phyloP scores from a whole-genome alignment of 2,329 filamentous ascomycete genomes.

The Keithomyces neogunnii region DNA sequence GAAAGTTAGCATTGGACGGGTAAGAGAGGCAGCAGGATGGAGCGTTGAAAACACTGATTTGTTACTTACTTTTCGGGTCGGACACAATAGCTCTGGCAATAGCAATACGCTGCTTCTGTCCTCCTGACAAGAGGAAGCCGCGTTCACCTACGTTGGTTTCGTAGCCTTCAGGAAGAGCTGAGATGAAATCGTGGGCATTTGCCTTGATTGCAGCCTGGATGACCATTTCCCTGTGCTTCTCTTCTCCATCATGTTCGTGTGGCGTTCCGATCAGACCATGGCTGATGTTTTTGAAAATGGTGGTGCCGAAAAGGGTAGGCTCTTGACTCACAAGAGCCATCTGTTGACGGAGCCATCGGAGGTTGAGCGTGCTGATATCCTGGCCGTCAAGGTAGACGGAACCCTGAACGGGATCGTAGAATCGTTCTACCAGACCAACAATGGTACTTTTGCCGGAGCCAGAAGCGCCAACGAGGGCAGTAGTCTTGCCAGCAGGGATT shows the following conservation, averaged over 20 bases:
- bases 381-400: constrained; percentile 72
- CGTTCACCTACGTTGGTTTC: constrained; percentile 93
- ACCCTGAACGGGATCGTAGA: constrained; percentile 83
- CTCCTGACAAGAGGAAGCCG: constrained; percentile 85
- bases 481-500: constrained; percentile 84
- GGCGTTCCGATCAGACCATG: constrained; percentile 82
- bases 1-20: not conserved
- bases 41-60: too few species aligned
- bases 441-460: constrained; percentile 94
- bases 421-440: constrained; percentile 84
- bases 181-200: constrained; percentile 91
- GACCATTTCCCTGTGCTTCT: constrained; percentile 63
- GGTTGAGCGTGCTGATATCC: constrained; percentile 72
- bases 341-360: constrained; percentile 85
- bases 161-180: constrained; percentile 74
- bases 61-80: constrained; percentile 62
- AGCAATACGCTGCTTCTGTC: constrained; percentile 94
- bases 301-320: constrained; percentile 80
- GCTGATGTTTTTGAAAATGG: constrained; percentile 84
- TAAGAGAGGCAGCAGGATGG: too few species aligned
- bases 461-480: constrained; percentile 86
- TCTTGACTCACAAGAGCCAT: constrained; percentile 92
- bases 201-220: constrained; percentile 79
- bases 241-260: constrained; percentile 56
- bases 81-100: constrained; percentile 87